Conservation (phyloP, 1,284 basidiomycete genomes). For the Moesziomyces parantarcticus region DNA sequence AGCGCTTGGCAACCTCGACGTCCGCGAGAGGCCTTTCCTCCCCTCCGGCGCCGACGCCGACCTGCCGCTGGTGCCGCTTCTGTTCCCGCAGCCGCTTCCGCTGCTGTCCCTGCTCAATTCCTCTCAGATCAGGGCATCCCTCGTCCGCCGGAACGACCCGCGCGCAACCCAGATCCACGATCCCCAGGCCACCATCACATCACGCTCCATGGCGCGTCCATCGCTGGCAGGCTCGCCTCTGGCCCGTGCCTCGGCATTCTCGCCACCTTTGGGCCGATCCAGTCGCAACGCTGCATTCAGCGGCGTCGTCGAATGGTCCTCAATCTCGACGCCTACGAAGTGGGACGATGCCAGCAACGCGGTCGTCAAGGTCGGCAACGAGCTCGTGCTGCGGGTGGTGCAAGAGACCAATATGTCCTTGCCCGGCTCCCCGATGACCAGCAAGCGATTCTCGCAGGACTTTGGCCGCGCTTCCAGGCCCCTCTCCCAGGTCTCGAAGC, state of each 20-base stretch:
- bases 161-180: slow-evolving; percentile 16
- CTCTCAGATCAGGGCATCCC: slow-evolving; percentile 25
- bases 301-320: slow-evolving; percentile 53
- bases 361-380: slow-evolving; percentile 48
- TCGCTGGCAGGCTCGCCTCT: slow-evolving; percentile 46
- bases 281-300: slow-evolving; percentile 31
- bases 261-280: slow-evolving; percentile 18
- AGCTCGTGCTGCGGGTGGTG: slow-evolving; percentile 46
- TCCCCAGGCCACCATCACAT: slow-evolving; percentile 41
- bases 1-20: slow-evolving; percentile 50
- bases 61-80: slow-evolving; percentile 46
- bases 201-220: slow-evolving; percentile 26
- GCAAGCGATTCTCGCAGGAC: slow-evolving; percentile 62
- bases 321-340: slow-evolving; percentile 2
- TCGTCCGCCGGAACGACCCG: slow-evolving; percentile 18
- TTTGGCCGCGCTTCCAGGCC: slow-evolving; percentile 50
- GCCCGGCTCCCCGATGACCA: slow-evolving; percentile 50
- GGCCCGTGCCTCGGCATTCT: slow-evolving; percentile 41
- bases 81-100: slow-evolving; percentile 58
- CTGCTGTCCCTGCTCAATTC: slow-evolving; percentile 50
- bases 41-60: slow-evolving; percentile 18
- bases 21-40: slow-evolving; percentile 29
- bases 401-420: slow-evolving; percentile 46
- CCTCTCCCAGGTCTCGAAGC: slow-evolving; percentile 58
- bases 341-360: slow-evolving; percentile 25